Evolutionary conservation across 768 basidiomycete genomes (phyloP).

Genomic region (Termitomyces sp.): DNA sequence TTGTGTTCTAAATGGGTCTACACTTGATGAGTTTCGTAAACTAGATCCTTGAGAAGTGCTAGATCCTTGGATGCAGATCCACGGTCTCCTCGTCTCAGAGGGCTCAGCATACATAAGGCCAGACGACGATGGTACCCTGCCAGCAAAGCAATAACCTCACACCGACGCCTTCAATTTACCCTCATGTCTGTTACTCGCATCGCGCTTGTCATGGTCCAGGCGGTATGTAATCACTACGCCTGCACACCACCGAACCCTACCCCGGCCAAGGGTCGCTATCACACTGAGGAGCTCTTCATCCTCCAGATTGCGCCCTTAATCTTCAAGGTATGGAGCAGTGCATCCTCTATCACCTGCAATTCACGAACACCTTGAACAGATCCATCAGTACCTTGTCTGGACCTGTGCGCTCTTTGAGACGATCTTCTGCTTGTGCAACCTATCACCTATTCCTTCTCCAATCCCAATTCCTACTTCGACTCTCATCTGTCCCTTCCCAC

Average conservation of each 20-base stretch:
- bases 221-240: slow-evolving; percentile 36
- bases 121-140: not conserved
- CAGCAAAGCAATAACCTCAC: not conserved
- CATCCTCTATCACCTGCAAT: not conserved
- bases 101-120: slow-evolving; percentile 7
- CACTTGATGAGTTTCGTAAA: slow-evolving; percentile 4
- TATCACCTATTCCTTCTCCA: slow-evolving; percentile 16
- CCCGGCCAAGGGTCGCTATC: slow-evolving; percentile 36
- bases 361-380: slow-evolving; percentile 1
- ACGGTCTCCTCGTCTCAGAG: slow-evolving; percentile 11
- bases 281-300: slow-evolving; percentile 34
- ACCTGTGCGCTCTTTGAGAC: slow-evolving; percentile 16
- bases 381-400: slow-evolving; percentile 15
- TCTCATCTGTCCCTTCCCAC: slow-evolving; percentile 19
- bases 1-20: slow-evolving; percentile 7
- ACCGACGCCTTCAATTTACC: not conserved
- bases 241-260: slow-evolving; percentile 46
- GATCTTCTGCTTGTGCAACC: slow-evolving; percentile 11
- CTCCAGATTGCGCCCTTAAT: slow-evolving; percentile 43
- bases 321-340: slow-evolving; percentile 29
- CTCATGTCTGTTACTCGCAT: slow-evolving; percentile 36
- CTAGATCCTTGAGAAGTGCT: slow-evolving; percentile 4
- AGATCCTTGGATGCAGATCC: slow-evolving; percentile 9
- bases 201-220: slow-evolving; percentile 34
- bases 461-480: slow-evolving; percentile 26